Percentiles rank a stretch among this genome's conserved stretches.
These are phyloP conservation scores for Pseudozyma sp. DNA, from an alignment of 1,284 basidiomycete genomes.

Conservation along the genomic window DNA sequence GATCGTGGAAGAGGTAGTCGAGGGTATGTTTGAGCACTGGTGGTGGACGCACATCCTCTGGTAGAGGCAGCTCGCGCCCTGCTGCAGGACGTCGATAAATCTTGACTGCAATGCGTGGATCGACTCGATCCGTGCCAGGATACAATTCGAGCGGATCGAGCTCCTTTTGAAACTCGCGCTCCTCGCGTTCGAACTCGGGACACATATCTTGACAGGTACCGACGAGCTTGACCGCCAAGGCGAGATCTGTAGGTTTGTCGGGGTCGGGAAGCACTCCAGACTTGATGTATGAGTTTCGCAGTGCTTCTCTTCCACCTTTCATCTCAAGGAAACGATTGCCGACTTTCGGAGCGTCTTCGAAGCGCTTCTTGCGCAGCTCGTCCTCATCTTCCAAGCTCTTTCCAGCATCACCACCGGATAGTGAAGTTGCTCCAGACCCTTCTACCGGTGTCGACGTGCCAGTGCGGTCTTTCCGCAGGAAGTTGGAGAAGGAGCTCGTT, in stretches of 20 bases:
- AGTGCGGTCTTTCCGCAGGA: constrained; percentile 44
- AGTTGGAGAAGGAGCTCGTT: constrained; percentile 45
- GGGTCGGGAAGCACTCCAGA: constrained; percentile 90
- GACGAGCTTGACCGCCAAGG: constrained; percentile 87
- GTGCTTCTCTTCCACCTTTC: constrained; percentile 44
- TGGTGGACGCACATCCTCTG: constrained; percentile 91
- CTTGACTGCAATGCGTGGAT: constrained; percentile 89
- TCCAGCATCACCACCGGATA: background rate
- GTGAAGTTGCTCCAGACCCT: constrained; percentile 2
- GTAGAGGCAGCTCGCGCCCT: constrained; percentile 85
- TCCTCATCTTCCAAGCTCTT: constrained; percentile 31
- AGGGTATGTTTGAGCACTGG: constrained; percentile 83
- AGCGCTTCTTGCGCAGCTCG: constrained; percentile 51
- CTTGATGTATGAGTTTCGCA: constrained; percentile 82
- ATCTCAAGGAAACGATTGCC: constrained; percentile 55
- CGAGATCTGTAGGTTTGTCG: constrained; percentile 79
- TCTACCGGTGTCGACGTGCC: constrained; percentile 26
- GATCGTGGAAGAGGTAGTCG: constrained; percentile 88
- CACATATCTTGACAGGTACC: constrained; percentile 96
- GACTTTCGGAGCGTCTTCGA: constrained; percentile 50
- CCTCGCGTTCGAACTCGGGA: constrained; percentile 89
- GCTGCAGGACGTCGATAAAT: constrained; percentile 90
- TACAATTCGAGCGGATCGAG: constrained; percentile 83
- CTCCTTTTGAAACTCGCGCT: constrained; percentile 89
- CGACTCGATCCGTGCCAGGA: constrained; percentile 75